Conservation (phyloP, 2,329 filamentous ascomycete genomes). For the Monosporascus sp. region DNA sequence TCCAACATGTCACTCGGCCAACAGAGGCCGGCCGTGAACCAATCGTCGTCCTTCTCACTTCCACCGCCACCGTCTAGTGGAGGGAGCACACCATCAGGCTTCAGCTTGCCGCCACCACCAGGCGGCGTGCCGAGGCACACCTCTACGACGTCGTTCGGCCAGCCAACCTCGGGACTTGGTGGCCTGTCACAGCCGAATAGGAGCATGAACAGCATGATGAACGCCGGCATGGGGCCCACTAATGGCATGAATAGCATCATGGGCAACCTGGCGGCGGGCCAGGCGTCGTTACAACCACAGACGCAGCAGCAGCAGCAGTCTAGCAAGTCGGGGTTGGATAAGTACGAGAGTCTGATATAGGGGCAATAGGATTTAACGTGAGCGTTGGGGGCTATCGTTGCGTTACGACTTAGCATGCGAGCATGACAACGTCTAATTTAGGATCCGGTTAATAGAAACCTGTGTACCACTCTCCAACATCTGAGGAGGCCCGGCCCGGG, state of each 20-base stretch:
- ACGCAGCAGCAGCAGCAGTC: conserved; percentile 25
- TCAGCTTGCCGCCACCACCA: conserved; percentile 45
- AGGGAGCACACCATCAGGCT: conserved; percentile 30
- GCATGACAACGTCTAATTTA: too few species aligned
- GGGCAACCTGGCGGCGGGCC: conserved; percentile 1
- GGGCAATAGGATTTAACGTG: neutral
- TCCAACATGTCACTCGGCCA: conserved; percentile 44
- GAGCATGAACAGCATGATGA: conserved; percentile 22
- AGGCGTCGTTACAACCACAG: neutral
- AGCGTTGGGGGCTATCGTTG: neutral
- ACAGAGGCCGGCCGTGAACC: conserved; percentile 30
- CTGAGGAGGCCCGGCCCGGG: too few species aligned
- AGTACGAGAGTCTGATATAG: conserved; percentile 62
- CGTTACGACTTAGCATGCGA: neutral
- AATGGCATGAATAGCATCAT: conserved; percentile 22
- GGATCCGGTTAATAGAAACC: too few species aligned
- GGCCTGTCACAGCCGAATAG: conserved; percentile 13
- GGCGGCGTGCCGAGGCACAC: conserved; percentile 24
- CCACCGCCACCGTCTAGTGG: conserved; percentile 45
- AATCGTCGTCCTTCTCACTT: conserved; percentile 50
- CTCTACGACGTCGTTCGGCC: conserved; percentile 21
- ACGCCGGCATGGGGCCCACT: conserved; percentile 8
- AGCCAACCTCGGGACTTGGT: conserved; percentile 12
- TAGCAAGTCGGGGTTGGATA: conserved; percentile 52
- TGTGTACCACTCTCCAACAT: too few species aligned